Percentiles rank a stretch among this genome's conserved stretches.
phyloP scores from a whole-genome alignment of 192 early-diverging fungal genomes.

The Backusella mclennaniae region DNA sequence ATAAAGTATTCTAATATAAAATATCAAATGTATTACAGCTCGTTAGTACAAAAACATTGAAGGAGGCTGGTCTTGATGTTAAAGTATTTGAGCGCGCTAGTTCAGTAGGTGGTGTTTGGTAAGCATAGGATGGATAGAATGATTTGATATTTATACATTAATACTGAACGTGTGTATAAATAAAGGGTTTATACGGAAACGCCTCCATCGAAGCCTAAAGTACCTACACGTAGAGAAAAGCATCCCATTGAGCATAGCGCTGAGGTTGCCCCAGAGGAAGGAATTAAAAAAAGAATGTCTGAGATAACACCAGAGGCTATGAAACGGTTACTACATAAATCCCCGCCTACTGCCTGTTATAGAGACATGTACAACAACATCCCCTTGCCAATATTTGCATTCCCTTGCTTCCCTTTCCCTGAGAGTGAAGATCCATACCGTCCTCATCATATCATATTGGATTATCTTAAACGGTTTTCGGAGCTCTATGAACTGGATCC shows the following conservation, averaged over 20 bases:
- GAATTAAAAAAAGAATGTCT: neutral
- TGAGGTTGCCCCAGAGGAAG: neutral
- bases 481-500: constrained; percentile 1
- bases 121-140: neutral
- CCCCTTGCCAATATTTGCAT: neutral
- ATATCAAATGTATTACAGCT: neutral
- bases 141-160: neutral
- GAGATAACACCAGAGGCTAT: constrained; percentile 12
- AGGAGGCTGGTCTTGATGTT: constrained; percentile 11
- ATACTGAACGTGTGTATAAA: neutral
- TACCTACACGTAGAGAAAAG: neutral
- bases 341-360: constrained; percentile 18
- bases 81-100: constrained; percentile 23
- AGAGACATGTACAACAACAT: neutral
- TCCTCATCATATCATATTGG: constrained; percentile 4
- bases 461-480: constrained; percentile 21
- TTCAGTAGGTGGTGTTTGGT: constrained; percentile 24
- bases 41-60: neutral
- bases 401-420: neutral
- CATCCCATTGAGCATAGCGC: too few species aligned
- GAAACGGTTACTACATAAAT: neutral
- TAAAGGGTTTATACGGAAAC: constrained; percentile 12
- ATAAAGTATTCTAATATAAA: neutral
- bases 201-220: constrained; percentile 4
- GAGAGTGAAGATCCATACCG: neutral